phyloP scores from a whole-genome alignment of 352 stramenopile species.

The Globisporangium sylvaticum region DNA sequence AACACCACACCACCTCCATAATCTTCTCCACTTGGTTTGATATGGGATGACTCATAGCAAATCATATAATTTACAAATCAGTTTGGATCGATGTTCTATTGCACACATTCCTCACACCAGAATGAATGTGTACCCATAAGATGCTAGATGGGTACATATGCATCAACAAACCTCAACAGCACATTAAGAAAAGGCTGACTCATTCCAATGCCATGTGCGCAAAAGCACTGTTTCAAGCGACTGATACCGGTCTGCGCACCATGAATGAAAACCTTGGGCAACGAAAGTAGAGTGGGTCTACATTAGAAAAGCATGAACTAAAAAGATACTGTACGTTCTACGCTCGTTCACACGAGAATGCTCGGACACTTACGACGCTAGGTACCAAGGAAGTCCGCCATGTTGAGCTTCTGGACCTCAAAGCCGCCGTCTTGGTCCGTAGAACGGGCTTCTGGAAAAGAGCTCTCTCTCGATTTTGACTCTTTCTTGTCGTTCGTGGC shows the following conservation, averaged over 20 bases:
- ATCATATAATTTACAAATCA: no score
- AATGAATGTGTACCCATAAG: background rate
- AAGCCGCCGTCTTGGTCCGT: conserved; percentile 44
- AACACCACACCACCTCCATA: no score
- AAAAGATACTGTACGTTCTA: background rate
- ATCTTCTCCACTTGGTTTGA: background rate
- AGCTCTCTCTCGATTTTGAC: conserved; percentile 29
- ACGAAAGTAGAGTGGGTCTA: background rate
- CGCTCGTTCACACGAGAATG: background rate
- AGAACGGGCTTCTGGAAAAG: conserved; percentile 31
- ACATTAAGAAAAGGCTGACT: no score
- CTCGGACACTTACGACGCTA: background rate
- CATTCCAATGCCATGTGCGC: no score
- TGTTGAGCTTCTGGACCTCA: conserved; percentile 73
- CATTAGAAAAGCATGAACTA: background rate
- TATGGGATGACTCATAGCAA: background rate
- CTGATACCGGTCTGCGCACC: background rate
- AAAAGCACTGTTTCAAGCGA: background rate
- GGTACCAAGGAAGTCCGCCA: conserved; percentile 59
- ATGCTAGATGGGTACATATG: background rate
- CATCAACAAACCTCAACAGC: no score
- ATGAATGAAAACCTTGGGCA: background rate
- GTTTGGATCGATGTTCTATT: background rate
- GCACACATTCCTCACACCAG: background rate
- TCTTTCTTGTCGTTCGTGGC: conserved; percentile 32